phyloP scores from a whole-genome alignment of 768 basidiomycete species.

The Leccinum variicolor region DNA sequence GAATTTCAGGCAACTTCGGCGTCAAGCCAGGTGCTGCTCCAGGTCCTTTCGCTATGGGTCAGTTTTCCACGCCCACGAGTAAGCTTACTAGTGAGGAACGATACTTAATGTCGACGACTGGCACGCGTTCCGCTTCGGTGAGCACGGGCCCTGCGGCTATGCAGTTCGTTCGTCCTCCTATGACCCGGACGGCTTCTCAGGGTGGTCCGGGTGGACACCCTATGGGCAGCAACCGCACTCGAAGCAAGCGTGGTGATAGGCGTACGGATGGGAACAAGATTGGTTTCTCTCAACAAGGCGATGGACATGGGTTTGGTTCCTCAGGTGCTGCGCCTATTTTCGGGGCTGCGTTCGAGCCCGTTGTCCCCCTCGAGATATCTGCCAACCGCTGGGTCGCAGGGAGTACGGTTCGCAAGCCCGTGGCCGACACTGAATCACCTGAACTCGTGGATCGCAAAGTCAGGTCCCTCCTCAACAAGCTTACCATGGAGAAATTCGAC shows the following conservation, averaged over 20 bases:
- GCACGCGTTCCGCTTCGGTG: constrained; percentile 53
- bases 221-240: constrained; percentile 55
- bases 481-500: constrained; percentile 96
- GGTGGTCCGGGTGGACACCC: constrained; percentile 53
- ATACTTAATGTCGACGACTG: constrained; percentile 44
- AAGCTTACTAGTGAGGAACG: constrained; percentile 74
- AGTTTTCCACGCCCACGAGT: constrained; percentile 51
- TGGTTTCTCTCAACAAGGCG: constrained; percentile 33
- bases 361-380: constrained; percentile 73
- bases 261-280: constrained; percentile 56
- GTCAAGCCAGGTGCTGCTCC: constrained; percentile 31
- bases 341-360: constrained; percentile 51
- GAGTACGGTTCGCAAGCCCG: constrained; percentile 42
- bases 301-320: constrained; percentile 34
- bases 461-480: constrained; percentile 88
- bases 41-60: constrained; percentile 57
- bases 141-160: constrained; percentile 45
- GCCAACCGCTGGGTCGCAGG: constrained; percentile 78
- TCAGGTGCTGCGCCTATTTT: constrained; percentile 28
- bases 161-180: constrained; percentile 55
- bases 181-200: constrained; percentile 68
- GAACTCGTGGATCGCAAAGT: constrained; percentile 93
- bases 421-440: constrained; percentile 61
- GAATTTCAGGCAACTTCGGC: constrained; percentile 28
- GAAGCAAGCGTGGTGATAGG: constrained; percentile 84